Percentiles rank a stretch among this genome's conserved stretches.
Evolutionary conservation across 2,329 filamentous ascomycete species (phyloP).

Genomic region (Chrysosporium keratinophilum): DNA sequence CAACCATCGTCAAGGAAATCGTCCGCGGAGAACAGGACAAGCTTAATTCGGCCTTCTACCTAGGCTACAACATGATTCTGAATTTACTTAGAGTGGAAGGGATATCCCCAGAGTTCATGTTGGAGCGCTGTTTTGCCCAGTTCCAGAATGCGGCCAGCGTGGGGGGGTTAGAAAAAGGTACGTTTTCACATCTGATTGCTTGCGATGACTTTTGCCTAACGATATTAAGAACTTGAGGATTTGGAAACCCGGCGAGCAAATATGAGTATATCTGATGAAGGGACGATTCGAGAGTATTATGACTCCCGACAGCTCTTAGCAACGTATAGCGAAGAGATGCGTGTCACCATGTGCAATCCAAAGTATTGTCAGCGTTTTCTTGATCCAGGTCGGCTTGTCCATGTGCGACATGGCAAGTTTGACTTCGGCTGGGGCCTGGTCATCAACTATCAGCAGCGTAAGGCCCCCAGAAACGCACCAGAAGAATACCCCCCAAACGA

Average conservation of each 20-base stretch:
- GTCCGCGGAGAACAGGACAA: slow-evolving; percentile 95
- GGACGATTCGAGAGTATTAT: slow-evolving; percentile 87
- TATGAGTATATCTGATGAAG: slow-evolving; percentile 73
- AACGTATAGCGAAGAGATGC: slow-evolving; percentile 77
- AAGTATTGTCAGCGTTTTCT: slow-evolving; percentile 76
- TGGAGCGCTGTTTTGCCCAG: slow-evolving; percentile 96
- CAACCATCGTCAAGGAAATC: slow-evolving; percentile 83
- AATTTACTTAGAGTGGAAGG: slow-evolving; percentile 95
- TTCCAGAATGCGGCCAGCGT: slow-evolving; percentile 93
- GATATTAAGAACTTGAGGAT: slow-evolving; percentile 54
- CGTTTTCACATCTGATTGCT: slow-evolving; percentile 13
- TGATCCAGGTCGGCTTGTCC: slow-evolving; percentile 76
- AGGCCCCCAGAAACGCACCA: slow-evolving; percentile 53
- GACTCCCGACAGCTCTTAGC: slow-evolving; percentile 76
- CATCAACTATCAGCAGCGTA: slow-evolving; percentile 59
- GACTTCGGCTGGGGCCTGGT: slow-evolving; percentile 96
- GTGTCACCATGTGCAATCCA: slow-evolving; percentile 81
- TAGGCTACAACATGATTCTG: slow-evolving; percentile 98
- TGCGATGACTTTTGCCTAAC: slow-evolving; percentile 22
- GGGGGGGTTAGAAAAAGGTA: slow-evolving; percentile 63
- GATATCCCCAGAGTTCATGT: slow-evolving; percentile 97
- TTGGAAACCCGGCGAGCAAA: slow-evolving; percentile 64
- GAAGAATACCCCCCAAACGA: slow-evolving; percentile 65
- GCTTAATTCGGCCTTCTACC: slow-evolving; percentile 92
- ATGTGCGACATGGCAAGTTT: slow-evolving; percentile 65